These are phyloP conservation scores for Macrolepiota albuminosa DNA, from an alignment of 768 basidiomycete species.

Conservation along the genomic window DNA sequence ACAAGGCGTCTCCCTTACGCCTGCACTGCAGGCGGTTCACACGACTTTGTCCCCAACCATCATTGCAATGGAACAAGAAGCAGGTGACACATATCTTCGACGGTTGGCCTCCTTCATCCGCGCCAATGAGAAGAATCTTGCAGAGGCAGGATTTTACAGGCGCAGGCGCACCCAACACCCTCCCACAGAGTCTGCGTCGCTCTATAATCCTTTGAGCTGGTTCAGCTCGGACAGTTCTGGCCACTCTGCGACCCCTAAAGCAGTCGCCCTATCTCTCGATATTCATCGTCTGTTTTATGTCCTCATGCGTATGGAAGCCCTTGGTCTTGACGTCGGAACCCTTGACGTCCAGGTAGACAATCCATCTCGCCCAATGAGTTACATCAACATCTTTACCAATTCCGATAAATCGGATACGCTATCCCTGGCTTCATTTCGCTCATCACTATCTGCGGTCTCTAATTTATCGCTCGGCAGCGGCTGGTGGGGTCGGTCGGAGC, in stretches of 20 bases:
- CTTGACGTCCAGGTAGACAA: slow-evolving; percentile 72
- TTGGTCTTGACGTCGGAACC: slow-evolving; percentile 72
- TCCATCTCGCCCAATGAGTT: slow-evolving; percentile 75
- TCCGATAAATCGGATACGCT: slow-evolving; percentile 68
- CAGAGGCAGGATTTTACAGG: slow-evolving; percentile 52
- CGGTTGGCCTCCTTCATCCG: slow-evolving; percentile 68
- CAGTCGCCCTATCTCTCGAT: slow-evolving; percentile 66
- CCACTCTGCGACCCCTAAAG: slow-evolving; percentile 37
- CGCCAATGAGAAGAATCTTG: slow-evolving; percentile 66
- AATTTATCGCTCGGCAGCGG: slow-evolving; percentile 64
- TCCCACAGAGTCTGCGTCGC: slow-evolving; percentile 29
- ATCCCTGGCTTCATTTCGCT: slow-evolving; percentile 70
- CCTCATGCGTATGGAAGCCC: slow-evolving; percentile 79
- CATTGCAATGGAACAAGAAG: slow-evolving; percentile 37
- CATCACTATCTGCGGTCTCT: slow-evolving; percentile 74
- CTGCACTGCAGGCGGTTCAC: slow-evolving; percentile 12
- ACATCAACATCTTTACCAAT: slow-evolving; percentile 52
- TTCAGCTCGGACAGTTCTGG: slow-evolving; percentile 34
- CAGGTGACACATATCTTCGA: slow-evolving; percentile 74
- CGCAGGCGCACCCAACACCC: slow-evolving; percentile 39
- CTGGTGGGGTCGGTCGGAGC: slow-evolving; percentile 67
- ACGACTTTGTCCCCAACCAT: slow-evolving; percentile 10
- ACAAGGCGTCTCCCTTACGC: slow-evolving; percentile 6
- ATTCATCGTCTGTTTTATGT: slow-evolving; percentile 85
- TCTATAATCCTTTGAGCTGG: slow-evolving; percentile 64